Conservation (phyloP, 129 eudicot species). For the Flaveria linearis region DNA sequence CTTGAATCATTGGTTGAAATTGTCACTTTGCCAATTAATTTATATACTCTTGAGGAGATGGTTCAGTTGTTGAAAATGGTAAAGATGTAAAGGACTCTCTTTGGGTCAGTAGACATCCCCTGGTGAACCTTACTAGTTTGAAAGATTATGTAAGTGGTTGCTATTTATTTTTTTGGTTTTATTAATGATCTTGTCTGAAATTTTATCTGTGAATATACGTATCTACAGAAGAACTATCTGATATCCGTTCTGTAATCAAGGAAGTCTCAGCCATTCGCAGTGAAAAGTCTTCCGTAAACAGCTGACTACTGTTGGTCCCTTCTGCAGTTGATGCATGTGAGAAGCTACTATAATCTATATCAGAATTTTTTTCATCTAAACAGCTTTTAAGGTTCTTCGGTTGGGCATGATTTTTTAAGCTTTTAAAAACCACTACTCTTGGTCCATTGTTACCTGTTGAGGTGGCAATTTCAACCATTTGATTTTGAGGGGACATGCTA, state of each 20-base stretch:
- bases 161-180: not conserved
- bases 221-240: constrained; percentile 73
- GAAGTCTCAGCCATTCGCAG: constrained; percentile 78
- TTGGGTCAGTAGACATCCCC: constrained; percentile 77
- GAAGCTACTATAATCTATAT: constrained; percentile 64
- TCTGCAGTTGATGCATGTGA: constrained; percentile 77
- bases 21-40: no score
- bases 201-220: constrained; percentile 47
- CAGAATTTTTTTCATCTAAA: constrained; percentile 72
- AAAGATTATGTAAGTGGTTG: constrained; percentile 71
- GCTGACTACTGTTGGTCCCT: constrained; percentile 71
- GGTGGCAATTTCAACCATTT: constrained; percentile 6
- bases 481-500: no score
- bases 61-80: constrained; percentile 84
- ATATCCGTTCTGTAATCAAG: no score
- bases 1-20: no score
- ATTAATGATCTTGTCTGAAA: not conserved
- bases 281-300: constrained; percentile 77
- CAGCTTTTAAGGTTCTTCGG: constrained; percentile 69
- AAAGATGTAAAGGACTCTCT: constrained; percentile 78
- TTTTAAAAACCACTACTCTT: not conserved
- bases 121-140: constrained; percentile 66
- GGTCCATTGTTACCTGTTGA: no score
- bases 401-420: not conserved
- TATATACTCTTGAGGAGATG: not conserved